Evolutionary conservation across 2,329 filamentous ascomycete species (phyloP).

Genomic region (Botrytis cinerea): DNA sequence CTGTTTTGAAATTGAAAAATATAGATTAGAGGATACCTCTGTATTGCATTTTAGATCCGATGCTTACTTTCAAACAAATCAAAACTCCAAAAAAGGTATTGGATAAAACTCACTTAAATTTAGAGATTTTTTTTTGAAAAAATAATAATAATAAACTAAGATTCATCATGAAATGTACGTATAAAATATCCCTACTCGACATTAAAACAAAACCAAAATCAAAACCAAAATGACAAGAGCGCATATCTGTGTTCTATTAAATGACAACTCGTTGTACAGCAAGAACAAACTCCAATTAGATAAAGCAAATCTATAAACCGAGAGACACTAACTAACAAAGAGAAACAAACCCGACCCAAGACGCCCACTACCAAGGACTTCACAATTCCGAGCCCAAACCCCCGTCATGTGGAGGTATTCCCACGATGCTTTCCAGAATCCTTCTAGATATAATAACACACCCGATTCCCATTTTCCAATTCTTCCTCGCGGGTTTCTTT

Average conservation of each 20-base stretch:
- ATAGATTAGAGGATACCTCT: background rate
- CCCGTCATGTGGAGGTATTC: background rate
- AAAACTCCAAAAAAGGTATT: background rate
- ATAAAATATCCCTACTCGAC: background rate
- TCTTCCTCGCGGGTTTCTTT: background rate
- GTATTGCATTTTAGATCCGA: background rate
- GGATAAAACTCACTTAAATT: background rate
- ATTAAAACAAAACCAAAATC: background rate
- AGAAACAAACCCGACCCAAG: background rate
- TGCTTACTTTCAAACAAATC: rapidly evolving
- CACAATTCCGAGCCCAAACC: background rate
- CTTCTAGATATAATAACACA: no score
- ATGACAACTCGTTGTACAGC: background rate
- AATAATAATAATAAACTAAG: no score
- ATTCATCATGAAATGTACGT: no score
- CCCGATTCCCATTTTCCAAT: background rate
- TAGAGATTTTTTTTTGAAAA: no score
- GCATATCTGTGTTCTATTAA: background rate
- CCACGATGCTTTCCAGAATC: background rate
- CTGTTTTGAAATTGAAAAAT: no score
- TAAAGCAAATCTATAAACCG: background rate
- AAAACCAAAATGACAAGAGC: background rate
- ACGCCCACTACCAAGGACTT: background rate
- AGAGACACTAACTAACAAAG: background rate
- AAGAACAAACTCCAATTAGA: background rate